Evolutionary conservation across 495 filamentous ascomycete genomes (phyloP).

Genomic region (Tuber microsphaerosporum): DNA sequence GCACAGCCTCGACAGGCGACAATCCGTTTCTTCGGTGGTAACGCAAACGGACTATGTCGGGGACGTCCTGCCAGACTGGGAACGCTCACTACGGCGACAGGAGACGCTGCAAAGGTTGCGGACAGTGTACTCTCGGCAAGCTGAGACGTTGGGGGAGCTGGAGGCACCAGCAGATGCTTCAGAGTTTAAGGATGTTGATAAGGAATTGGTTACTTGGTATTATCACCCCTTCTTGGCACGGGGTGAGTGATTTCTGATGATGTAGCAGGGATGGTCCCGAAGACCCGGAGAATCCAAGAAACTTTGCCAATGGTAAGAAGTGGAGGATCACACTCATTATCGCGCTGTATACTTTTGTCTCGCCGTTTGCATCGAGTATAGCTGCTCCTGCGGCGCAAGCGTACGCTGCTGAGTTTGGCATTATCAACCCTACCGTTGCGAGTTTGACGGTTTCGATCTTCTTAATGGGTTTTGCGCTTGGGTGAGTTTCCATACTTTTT

Average conservation of each 20-base stretch:
- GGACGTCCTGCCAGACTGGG: constrained; percentile 20
- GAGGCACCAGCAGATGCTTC: constrained; percentile 37
- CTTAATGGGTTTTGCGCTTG: constrained; percentile 65
- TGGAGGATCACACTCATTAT: constrained; percentile 44
- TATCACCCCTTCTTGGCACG: background rate
- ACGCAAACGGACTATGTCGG: constrained; percentile 28
- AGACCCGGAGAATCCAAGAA: constrained; percentile 45
- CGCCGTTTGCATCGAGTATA: constrained; percentile 60
- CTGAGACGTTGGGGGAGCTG: constrained; percentile 31
- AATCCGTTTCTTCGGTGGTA: constrained; percentile 25
- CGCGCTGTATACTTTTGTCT: constrained; percentile 63
- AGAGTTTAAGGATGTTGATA: constrained; percentile 34
- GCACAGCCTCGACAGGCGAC: constrained; percentile 17
- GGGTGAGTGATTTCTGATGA: background rate
- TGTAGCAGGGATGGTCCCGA: constrained; percentile 36
- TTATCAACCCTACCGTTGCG: constrained; percentile 45
- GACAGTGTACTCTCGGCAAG: constrained; percentile 27
- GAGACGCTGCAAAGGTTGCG: constrained; percentile 31
- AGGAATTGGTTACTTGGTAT: constrained; percentile 39
- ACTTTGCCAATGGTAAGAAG: constrained; percentile 46
- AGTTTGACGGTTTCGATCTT: constrained; percentile 65
- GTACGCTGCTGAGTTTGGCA: constrained; percentile 56
- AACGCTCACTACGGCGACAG: constrained; percentile 26
- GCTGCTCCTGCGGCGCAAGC: constrained; percentile 59
- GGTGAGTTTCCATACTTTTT: constrained; percentile 6